Conservation (phyloP, 805 yeast species). For the Cyberlindnera xylosilytica region DNA sequence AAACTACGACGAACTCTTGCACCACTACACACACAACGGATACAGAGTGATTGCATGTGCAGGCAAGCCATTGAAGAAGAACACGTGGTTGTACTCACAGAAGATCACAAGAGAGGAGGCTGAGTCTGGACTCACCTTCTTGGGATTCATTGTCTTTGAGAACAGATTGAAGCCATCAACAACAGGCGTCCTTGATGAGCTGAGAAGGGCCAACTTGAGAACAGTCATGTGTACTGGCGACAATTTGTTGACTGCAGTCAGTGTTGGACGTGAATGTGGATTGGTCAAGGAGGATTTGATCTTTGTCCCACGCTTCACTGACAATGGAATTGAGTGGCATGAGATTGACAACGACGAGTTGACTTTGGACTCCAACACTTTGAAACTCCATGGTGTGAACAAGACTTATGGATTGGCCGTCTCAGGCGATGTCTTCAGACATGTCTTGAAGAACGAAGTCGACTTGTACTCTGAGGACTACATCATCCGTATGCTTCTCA, state of each 20-base stretch:
- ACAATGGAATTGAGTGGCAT: conserved; percentile 48
- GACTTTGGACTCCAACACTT: conserved; percentile 60
- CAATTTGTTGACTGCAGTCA: conserved; percentile 87
- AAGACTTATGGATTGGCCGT: conserved; percentile 70
- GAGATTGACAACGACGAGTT: conserved; percentile 58
- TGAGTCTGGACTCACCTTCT: conserved; percentile 67
- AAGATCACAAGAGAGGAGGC: conserved; percentile 56
- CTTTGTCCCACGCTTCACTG: conserved; percentile 60
- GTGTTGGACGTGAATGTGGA: conserved; percentile 86
- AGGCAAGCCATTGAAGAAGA: conserved; percentile 45
- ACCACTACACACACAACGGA: conserved; percentile 89
- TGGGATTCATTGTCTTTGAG: conserved; percentile 91
- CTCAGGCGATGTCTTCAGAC: conserved; percentile 89
- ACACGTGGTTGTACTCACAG: conserved; percentile 48
- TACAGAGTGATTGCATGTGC: conserved; percentile 96
- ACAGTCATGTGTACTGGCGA: conserved; percentile 98
- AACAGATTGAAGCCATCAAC: conserved; percentile 80
- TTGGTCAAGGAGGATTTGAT: conserved; percentile 50
- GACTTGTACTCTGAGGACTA: conserved; percentile 32
- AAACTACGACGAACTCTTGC: conserved; percentile 68
- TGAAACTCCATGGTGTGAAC: conserved; percentile 42
- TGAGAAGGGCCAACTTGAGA: conserved; percentile 69
- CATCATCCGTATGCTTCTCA: conserved; percentile 60
- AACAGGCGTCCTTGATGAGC: conserved; percentile 50
- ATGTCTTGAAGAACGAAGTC: conserved; percentile 48